Percentiles rank a stretch among this genome's conserved stretches.
These are phyloP conservation scores for Neocucurbitaria cava DNA, from an alignment of 2,329 filamentous ascomycete genomes.

Conservation along the genomic window DNA sequence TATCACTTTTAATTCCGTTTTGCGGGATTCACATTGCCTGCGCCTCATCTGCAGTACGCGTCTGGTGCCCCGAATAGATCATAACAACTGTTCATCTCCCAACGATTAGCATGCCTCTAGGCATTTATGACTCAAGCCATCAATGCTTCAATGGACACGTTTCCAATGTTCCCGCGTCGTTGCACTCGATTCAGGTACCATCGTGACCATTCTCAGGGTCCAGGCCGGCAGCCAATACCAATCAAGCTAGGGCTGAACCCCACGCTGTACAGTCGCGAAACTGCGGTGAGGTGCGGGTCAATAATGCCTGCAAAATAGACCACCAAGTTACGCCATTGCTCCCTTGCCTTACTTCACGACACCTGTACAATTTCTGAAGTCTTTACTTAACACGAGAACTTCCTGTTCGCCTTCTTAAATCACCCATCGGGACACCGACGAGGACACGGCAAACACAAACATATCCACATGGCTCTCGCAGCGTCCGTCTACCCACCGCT, in stretches of 20 bases:
- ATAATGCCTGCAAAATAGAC: constrained; percentile 25
- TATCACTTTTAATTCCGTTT: too few species aligned
- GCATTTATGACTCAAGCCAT: not conserved
- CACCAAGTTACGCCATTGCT: constrained; percentile 13
- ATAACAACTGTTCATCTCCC: constrained; percentile 1
- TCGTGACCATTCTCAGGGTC: constrained; percentile 14
- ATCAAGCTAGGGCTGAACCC: constrained; percentile 23
- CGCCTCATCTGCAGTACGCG: constrained; percentile 7
- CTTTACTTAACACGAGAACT: not conserved
- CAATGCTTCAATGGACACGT: constrained; percentile 8
- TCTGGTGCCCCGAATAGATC: not conserved
- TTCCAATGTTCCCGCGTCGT: constrained; percentile 3
- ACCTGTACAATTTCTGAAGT: not conserved
- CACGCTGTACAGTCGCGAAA: constrained; percentile 20
- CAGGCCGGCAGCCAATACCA: constrained; percentile 8
- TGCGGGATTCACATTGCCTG: not conserved
- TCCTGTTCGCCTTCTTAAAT: not conserved
- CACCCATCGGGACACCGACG: not conserved
- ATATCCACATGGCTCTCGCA: constrained; percentile 49
- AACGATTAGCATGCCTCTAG: not conserved
- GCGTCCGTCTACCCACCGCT: constrained; percentile 72
- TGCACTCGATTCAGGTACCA: constrained; percentile 9
- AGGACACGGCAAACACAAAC: not conserved
- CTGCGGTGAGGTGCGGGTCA: constrained; percentile 33
- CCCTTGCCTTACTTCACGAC: constrained; percentile 12